Percentiles rank a stretch among this genome's conserved stretches.
Conservation (phyloP, 345 rosid genomes). For the Populus nigra region DNA sequence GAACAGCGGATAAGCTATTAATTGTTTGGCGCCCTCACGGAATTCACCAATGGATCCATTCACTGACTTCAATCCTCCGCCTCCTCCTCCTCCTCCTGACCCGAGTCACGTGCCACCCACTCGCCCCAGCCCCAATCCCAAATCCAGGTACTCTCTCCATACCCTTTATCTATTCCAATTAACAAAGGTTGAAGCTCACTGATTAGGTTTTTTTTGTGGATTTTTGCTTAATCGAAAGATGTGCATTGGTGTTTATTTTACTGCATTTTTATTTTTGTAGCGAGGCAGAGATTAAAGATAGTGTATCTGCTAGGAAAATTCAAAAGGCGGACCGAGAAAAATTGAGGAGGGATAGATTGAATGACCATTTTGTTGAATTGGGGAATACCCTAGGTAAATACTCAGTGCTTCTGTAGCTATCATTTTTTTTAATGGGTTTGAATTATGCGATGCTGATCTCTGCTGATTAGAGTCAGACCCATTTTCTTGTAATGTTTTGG, state of each 20-base stretch:
- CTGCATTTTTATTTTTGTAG: constrained; percentile 20
- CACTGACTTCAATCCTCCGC: constrained; percentile 29
- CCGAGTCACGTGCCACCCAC: constrained; percentile 11
- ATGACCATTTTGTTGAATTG: constrained; percentile 76
- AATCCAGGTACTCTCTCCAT: constrained; percentile 19
- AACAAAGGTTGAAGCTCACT: neutral
- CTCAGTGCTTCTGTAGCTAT: neutral
- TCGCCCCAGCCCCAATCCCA: constrained; percentile 15
- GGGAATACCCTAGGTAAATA: constrained; percentile 70
- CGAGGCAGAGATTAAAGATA: constrained; percentile 44
- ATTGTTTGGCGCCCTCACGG: neutral
- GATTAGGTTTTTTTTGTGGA: neutral
- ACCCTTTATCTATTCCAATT: neutral
- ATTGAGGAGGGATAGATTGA: constrained; percentile 83
- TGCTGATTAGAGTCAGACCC: neutral
- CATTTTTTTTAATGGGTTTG: neutral
- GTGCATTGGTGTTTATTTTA: neutral
- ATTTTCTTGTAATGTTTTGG: neutral
- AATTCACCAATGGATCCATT: constrained; percentile 2
- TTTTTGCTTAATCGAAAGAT: neutral
- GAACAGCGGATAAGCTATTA: neutral
- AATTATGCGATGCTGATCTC: neutral
- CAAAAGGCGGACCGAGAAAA: constrained; percentile 94
- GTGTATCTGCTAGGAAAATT: constrained; percentile 50
- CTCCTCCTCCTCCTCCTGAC: constrained; percentile 19